Evolutionary conservation across 2,329 filamentous ascomycete species (phyloP).

Genomic region (Colletotrichum noveboracense): DNA sequence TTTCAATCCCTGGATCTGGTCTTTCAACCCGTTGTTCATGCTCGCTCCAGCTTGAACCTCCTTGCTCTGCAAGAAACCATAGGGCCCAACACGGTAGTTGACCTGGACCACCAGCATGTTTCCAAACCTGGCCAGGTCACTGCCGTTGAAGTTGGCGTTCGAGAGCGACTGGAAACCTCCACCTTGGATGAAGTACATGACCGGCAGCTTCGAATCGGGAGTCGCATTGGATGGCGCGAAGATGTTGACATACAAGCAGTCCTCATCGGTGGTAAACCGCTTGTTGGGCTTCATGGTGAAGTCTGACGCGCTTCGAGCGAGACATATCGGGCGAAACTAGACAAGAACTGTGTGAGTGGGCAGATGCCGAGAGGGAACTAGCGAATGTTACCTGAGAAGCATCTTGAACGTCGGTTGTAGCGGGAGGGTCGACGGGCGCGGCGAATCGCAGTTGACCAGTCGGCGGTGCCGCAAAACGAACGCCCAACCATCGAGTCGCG

Average conservation of each 20-base stretch:
- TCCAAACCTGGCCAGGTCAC: conserved; percentile 30
- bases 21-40: conserved; percentile 72
- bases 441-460: conserved; percentile 69
- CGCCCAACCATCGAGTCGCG: conserved; percentile 74
- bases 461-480: conserved; percentile 78
- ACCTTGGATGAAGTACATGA: conserved; percentile 65
- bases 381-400: not conserved
- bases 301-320: conserved; percentile 11
- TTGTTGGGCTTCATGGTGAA: conserved; percentile 27
- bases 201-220: conserved; percentile 59
- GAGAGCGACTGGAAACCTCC: conserved; percentile 62
- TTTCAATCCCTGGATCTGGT: conserved; percentile 71
- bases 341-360: not conserved
- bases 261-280: conserved; percentile 50
- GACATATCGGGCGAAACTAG: conserved; percentile 16
- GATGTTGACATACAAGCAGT: conserved; percentile 73
- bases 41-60: conserved; percentile 49
- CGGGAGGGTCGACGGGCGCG: conserved; percentile 60
- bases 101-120: conserved; percentile 71
- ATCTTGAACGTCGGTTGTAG: not conserved
- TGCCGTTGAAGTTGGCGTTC: conserved; percentile 34
- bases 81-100: conserved; percentile 79
- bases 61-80: conserved; percentile 71
- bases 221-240: conserved; percentile 64
- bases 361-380: not conserved